Evolutionary conservation across 805 yeast genomes (phyloP).

Genomic region (Maudiozyma serrabonitensis): DNA sequence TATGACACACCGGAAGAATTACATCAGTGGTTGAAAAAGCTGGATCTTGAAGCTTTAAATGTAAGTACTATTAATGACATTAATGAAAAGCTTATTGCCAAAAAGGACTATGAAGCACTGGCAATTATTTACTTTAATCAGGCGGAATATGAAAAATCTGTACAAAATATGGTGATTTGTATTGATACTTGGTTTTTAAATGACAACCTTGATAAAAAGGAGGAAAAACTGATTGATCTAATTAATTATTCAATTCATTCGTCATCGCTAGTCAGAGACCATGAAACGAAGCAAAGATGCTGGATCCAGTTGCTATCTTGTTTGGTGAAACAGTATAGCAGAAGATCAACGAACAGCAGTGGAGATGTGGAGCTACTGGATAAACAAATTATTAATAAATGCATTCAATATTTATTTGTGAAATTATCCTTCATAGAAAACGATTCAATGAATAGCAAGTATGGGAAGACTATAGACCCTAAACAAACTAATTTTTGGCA

Average conservation of each 20-base stretch:
- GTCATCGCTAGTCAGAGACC: conserved; percentile 3
- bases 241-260: conserved; percentile 11
- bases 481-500: conserved; percentile 37
- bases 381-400: conserved; percentile 6
- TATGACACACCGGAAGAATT: conserved; percentile 5
- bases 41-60: conserved; percentile 10
- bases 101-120: conserved; percentile 13
- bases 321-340: conserved; percentile 9
- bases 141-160: conserved; percentile 10
- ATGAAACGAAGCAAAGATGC: conserved; percentile 6
- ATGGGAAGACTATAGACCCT: not conserved
- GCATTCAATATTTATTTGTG: conserved; percentile 16
- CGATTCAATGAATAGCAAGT: conserved; percentile 5
- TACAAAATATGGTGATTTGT: conserved; percentile 11
- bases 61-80: conserved; percentile 5
- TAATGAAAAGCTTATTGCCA: conserved; percentile 5
- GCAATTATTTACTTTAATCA: conserved; percentile 13
- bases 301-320: conserved; percentile 21
- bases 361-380: not conserved
- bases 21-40: conserved; percentile 9
- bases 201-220: not conserved
- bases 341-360: not conserved
- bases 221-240: conserved; percentile 6
- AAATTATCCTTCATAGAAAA: conserved; percentile 15
- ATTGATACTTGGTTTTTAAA: conserved; percentile 11